These are phyloP conservation scores for Russula olivacea DNA, from an alignment of 768 basidiomycete genomes.

Conservation along the genomic window DNA sequence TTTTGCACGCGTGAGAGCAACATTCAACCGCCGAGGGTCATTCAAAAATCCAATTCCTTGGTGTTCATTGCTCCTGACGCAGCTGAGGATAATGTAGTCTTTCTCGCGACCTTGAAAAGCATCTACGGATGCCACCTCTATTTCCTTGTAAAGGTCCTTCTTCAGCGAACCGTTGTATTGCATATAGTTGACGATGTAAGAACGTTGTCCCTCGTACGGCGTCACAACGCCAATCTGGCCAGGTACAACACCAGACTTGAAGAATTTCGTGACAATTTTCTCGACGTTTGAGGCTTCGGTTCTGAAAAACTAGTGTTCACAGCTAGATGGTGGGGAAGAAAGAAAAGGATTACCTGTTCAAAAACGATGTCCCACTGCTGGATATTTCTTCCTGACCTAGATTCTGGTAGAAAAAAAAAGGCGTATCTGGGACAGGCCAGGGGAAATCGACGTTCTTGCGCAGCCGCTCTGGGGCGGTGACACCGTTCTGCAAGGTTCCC, in stretches of 20 bases:
- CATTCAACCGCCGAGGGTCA: slow-evolving; percentile 92
- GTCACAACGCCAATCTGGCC: slow-evolving; percentile 97
- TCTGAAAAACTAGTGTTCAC: slow-evolving; percentile 37
- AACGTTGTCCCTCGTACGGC: slow-evolving; percentile 97
- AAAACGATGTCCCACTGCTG: slow-evolving; percentile 95
- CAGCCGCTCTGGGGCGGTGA: slow-evolving; percentile 94
- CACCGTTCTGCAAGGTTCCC: slow-evolving; percentile 96
- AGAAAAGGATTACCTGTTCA: slow-evolving; percentile 62
- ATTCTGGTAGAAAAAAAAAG: slow-evolving; percentile 99
- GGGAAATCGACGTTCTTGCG: slow-evolving; percentile 99
- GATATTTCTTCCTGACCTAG: slow-evolving; percentile 98
- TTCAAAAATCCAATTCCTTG: slow-evolving; percentile 99
- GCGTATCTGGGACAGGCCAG: slow-evolving; percentile 94
- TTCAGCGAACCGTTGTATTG: slow-evolving; percentile 99
- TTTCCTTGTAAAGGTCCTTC: slow-evolving; percentile 99
- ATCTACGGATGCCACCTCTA: slow-evolving; percentile 97
- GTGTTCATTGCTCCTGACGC: slow-evolving; percentile 97
- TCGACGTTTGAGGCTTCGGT: slow-evolving; percentile 99
- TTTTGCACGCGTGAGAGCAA: slow-evolving; percentile 94
- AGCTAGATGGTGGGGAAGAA: slow-evolving; percentile 1
- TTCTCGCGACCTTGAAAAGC: slow-evolving; percentile 99
- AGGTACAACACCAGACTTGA: slow-evolving; percentile 97
- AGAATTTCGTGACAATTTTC: slow-evolving; percentile 99
- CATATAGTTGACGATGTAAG: slow-evolving; percentile 99
- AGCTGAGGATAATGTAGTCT: slow-evolving; percentile 98